Base-by-base conservation (phyloP, 75 land plant genomes). In the Cupressus sempervirens region DNA sequence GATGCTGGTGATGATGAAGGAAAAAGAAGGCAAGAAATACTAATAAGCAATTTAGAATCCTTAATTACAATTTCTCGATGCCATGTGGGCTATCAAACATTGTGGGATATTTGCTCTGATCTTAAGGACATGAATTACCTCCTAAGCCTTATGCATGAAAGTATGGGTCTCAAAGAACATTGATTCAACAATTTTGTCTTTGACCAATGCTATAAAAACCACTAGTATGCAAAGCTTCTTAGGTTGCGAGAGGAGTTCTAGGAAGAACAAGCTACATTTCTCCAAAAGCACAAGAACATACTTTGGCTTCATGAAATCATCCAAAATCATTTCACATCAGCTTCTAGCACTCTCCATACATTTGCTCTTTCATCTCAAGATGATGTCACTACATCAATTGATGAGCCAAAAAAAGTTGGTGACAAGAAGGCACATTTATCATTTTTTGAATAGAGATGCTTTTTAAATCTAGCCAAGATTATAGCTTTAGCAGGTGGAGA, bases 191-290 rank as follows among this genome's bases (percentile, higher is more conserved):
- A 90, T 81, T 98, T 93, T 90, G 99, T 96, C 11, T 98, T 98
- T 83, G 88, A 92, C 50, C 93, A 94, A 83, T 85, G 94, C 73
- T 89, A 92, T 82, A 85, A 93, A 79, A 89, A 74, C 12, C 83
- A 85, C 40, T 93, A 96, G 75, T 90, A 90, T 82, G 85, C 95
- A 11, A 95, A 94, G 87, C 94, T 98, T 53, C 86, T 96, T 65
- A 94, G 99, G 45, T 90, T 98, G 58, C 99, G 99, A 34, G 99
- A 98, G 89, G 99, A 98, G 84, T 98, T 98, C 85, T 93, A 81
- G 65, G 99, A 95, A 85, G 96, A 96, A 82, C 90, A 96, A n/a
- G 91, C 92, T 80, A 84, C 84, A 48, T 98, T 96, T 86, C 89
- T 98, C 40, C 93, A 94, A 87, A 86, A 92, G 46, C 93, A 94